A percentile compares a stretch with the other conserved stretches of the same genome.
Evolutionary conservation across 1,284 basidiomycete genomes (phyloP).

Genomic region (Malassezia sympodialis): DNA sequence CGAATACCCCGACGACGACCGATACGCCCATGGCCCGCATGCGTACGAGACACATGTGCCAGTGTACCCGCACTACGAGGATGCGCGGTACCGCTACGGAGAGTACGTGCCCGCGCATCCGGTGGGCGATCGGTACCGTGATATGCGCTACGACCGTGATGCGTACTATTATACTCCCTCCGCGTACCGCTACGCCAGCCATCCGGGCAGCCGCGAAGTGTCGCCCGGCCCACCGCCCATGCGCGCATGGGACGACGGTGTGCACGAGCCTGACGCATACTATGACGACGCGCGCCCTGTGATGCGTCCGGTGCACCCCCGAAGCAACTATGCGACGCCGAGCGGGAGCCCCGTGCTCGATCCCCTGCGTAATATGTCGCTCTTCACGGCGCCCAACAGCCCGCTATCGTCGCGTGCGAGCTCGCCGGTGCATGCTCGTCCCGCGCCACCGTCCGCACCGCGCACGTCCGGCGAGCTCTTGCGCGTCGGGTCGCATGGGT

Average conservation of each 20-base stretch:
- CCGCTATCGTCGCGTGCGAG: slow-evolving; percentile 36
- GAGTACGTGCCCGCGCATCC: neutral
- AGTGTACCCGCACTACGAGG: neutral
- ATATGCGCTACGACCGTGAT: slow-evolving; percentile 14
- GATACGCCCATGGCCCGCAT: slow-evolving; percentile 14
- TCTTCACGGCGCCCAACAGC: slow-evolving; percentile 43
- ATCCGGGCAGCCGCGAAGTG: slow-evolving; percentile 14
- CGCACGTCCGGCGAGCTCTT: slow-evolving; percentile 12
- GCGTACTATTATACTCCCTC: slow-evolving; percentile 2
- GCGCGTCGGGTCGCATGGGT: slow-evolving; percentile 21
- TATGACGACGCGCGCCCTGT: slow-evolving; percentile 17
- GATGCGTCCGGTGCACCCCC: neutral
- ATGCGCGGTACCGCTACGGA: slow-evolving; percentile 5
- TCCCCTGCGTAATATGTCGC: slow-evolving; percentile 42
- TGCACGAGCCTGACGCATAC: slow-evolving; percentile 30
- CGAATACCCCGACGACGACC: slow-evolving; percentile 18
- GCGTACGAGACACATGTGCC: neutral
- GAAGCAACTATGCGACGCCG: slow-evolving; percentile 35
- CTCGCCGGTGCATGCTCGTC: slow-evolving; percentile 28
- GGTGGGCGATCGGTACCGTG: slow-evolving; percentile 5
- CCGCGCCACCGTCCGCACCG: neutral
- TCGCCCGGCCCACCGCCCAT: slow-evolving; percentile 6
- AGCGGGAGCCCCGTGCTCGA: slow-evolving; percentile 45
- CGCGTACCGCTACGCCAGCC: slow-evolving; percentile 23
- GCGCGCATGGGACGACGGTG: slow-evolving; percentile 19